Evolutionary conservation across 176 grass and related monocot species (phyloP), one percentile per base, ranked within the genome.

Genomic region (Raddia distichophylla): DNA sequence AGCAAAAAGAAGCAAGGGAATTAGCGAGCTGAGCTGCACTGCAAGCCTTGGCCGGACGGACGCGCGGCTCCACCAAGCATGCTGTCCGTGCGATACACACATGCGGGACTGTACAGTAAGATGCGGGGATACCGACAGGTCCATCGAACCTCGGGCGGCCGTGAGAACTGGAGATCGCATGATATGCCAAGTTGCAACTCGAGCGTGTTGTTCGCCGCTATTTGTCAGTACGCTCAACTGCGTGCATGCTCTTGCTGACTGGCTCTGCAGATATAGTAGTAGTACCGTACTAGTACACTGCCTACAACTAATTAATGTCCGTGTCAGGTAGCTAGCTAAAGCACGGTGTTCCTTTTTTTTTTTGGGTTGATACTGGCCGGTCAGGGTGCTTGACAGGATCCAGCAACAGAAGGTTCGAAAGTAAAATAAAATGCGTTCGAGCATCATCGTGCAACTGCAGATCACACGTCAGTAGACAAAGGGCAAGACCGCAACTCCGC

Each of bases 51-150:
- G 9, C 10, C 11, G 55, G 55, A 22, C 73, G 17, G 55, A 45
- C 73, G 17, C 73, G 5, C 73, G 0, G 17, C 73, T 10, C 73
- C 0, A 7, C 18, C n/a, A 7, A 8, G 49, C 20, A 42, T 14
- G 42, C 35, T 53, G 8, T 10, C 16, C 51, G 72, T 43, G 53
- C 35, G 54, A 1, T 5, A 35, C 66, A 62, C 67, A 7, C 15
- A 13, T 15, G 53, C 66, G 12, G 13, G 12, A 32, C 53, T 17
- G 55, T 10, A 16, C 46, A 18, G 11, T 5, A 83, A 74, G 1
- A 8, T 53, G 6, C 37, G 70, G 73, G 9, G 17, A 75, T 44
- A 45, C 17, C 15, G 73, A 75, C 73, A 75, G 54, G 73, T 59
- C 33, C 73, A 59, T 59, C 10, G 54, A 75, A 75, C 54, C 10